These are phyloP conservation scores for Thyridium curvatum DNA, from an alignment of 2,329 filamentous ascomycete species.

Conservation along the genomic window DNA sequence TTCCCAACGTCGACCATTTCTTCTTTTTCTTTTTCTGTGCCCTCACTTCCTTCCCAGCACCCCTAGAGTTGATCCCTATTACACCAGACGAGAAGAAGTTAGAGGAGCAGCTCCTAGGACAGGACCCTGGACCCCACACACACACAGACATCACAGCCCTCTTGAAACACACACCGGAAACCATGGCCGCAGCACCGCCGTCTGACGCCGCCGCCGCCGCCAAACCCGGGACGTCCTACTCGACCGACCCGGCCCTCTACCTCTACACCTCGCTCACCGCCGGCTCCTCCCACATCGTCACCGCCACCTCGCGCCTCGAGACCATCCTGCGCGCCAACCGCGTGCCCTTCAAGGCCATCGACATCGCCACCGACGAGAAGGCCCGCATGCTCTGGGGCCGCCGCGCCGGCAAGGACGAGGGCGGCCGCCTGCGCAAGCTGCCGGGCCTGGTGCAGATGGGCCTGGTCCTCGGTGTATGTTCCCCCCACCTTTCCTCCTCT, in stretches of 20 bases:
- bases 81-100: no score
- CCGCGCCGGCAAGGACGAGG: conserved; percentile 65
- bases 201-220: conserved; percentile 9
- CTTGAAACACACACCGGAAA: conserved; percentile 4
- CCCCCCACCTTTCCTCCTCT: background rate
- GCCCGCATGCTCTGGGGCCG: conserved; percentile 86
- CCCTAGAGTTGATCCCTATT: no score
- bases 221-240: conserved; percentile 30
- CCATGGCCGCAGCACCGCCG: background rate
- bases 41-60: no score
- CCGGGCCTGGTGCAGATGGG: conserved; percentile 86
- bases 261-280: conserved; percentile 95
- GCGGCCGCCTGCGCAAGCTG: conserved; percentile 64
- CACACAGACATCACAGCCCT: conserved; percentile 1
- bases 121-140: no score
- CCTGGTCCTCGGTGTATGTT: conserved; percentile 68
- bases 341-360: conserved; percentile 87
- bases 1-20: no score
- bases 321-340: conserved; percentile 94
- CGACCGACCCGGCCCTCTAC: conserved; percentile 69
- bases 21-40: no score
- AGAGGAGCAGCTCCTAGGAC: no score
- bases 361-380: conserved; percentile 84
- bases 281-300: conserved; percentile 92
- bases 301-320: conserved; percentile 89